phyloP scores from a whole-genome alignment of 1,284 basidiomycete species.

The Malassezia equina region DNA sequence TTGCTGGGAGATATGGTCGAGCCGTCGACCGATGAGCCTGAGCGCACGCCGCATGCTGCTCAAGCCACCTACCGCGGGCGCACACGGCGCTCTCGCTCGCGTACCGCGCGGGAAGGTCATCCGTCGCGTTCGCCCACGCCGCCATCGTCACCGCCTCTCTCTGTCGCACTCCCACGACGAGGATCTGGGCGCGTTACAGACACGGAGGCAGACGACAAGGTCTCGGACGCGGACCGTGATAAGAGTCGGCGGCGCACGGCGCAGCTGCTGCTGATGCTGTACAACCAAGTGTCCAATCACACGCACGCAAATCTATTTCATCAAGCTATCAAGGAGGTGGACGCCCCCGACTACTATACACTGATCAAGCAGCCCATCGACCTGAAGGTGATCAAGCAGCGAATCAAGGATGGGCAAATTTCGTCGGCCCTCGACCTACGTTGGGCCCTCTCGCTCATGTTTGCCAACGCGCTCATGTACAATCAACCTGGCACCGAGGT shows the following conservation, averaged over 20 bases:
- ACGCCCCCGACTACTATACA: slow-evolving; percentile 42
- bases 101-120: background rate
- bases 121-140: slow-evolving; percentile 1
- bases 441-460: slow-evolving; percentile 33
- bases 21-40: background rate
- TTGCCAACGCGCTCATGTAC: slow-evolving; percentile 43
- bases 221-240: slow-evolving; percentile 19
- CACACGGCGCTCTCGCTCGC: background rate
- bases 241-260: slow-evolving; percentile 29
- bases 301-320: slow-evolving; percentile 45
- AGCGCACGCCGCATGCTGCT: background rate
- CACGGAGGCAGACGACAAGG: slow-evolving; percentile 18
- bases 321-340: slow-evolving; percentile 39
- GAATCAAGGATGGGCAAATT: slow-evolving; percentile 39
- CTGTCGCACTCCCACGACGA: background rate
- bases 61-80: slow-evolving; percentile 7
- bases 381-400: slow-evolving; percentile 37
- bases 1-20: slow-evolving; percentile 9
- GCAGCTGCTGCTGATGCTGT: slow-evolving; percentile 37
- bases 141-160: background rate
- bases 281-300: slow-evolving; percentile 41
- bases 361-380: slow-evolving; percentile 38
- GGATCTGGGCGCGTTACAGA: background rate
- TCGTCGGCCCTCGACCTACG: slow-evolving; percentile 23
- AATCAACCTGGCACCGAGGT: slow-evolving; percentile 42